These are phyloP conservation scores for Salix viminalis DNA, from an alignment of 345 rosid species.

Conservation along the genomic window DNA sequence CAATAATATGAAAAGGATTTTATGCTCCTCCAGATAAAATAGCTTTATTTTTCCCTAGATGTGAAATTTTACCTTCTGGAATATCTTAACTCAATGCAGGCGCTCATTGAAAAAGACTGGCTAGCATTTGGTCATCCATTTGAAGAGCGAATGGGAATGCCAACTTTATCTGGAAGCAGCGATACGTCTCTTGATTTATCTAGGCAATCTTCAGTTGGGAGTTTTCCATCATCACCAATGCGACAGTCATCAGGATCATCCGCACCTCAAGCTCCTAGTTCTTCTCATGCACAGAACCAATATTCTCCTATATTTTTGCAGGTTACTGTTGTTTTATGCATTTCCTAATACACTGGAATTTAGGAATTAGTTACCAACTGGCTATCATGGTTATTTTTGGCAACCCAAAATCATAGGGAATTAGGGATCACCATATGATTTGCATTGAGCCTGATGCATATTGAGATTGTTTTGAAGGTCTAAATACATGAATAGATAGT, in stretches of 20 bases:
- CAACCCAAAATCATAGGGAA: neutral
- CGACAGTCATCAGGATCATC: slow-evolving; percentile 64
- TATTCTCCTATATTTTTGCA: slow-evolving; percentile 95
- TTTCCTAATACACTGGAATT: neutral
- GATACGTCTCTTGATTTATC: slow-evolving; percentile 49
- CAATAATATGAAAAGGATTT: neutral
- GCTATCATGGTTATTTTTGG: slow-evolving; percentile 1
- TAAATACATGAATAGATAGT: too few species aligned
- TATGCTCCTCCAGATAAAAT: neutral
- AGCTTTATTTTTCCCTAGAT: neutral
- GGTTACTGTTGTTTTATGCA: slow-evolving; percentile 32
- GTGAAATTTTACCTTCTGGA: neutral
- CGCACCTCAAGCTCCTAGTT: slow-evolving; percentile 57
- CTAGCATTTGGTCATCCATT: slow-evolving; percentile 98
- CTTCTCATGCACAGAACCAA: slow-evolving; percentile 75
- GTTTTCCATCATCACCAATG: slow-evolving; percentile 61
- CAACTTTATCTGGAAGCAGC: slow-evolving; percentile 56
- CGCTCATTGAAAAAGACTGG: slow-evolving; percentile 97
- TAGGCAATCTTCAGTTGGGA: slow-evolving; percentile 74
- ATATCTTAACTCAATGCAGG: slow-evolving; percentile 41
- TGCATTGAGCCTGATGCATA: too few species aligned
- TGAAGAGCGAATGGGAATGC: slow-evolving; percentile 93
- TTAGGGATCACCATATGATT: neutral
- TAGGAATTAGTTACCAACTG: neutral
- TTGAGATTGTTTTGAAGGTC: too few species aligned